Conservation (phyloP, 139 green algal genomes). For the Nannochloris sp. region DNA sequence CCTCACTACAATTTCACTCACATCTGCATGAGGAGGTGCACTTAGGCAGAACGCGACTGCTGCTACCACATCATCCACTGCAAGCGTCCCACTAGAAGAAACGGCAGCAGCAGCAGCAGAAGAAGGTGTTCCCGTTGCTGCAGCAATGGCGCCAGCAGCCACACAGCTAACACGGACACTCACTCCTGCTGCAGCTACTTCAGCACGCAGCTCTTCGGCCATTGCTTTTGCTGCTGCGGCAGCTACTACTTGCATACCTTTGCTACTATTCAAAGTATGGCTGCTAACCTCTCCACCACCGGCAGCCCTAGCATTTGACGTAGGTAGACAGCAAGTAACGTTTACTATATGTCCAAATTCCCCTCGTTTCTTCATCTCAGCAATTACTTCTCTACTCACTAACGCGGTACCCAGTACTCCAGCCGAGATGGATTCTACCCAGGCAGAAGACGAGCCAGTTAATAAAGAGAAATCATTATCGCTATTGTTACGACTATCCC, state of each 20-base stretch:
- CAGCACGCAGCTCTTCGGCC: conserved; percentile 63
- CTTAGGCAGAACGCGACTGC: conserved; percentile 54
- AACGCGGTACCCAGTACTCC: conserved; percentile 74
- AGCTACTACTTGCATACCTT: conserved; percentile 42
- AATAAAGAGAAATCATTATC: conserved; percentile 63
- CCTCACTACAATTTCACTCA: conserved; percentile 63
- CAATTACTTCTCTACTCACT: conserved; percentile 55
- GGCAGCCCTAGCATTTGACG: too few relatives aligned
- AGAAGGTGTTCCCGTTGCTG: too few relatives aligned
- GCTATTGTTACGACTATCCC: conserved; percentile 37
- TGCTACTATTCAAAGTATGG: conserved; percentile 23
- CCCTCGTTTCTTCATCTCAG: conserved; percentile 61
- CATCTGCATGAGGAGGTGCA: conserved; percentile 60
- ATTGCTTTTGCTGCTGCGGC: conserved; percentile 45
- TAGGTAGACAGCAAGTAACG: conserved; percentile 37
- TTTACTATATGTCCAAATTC: conserved; percentile 71
- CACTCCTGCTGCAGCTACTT: conserved; percentile 13
- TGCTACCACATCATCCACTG: conserved; percentile 51
- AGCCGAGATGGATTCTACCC: conserved; percentile 49
- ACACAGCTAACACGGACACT: background rate
- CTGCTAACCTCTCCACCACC: conserved; percentile 54
- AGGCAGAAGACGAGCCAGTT: conserved; percentile 50
- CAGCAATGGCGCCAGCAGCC: background rate
- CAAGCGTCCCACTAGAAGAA: conserved; percentile 9
- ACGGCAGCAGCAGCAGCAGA: too few relatives aligned